Conservation (phyloP, 495 filamentous ascomycete species). For the Neurospora terricola region DNA sequence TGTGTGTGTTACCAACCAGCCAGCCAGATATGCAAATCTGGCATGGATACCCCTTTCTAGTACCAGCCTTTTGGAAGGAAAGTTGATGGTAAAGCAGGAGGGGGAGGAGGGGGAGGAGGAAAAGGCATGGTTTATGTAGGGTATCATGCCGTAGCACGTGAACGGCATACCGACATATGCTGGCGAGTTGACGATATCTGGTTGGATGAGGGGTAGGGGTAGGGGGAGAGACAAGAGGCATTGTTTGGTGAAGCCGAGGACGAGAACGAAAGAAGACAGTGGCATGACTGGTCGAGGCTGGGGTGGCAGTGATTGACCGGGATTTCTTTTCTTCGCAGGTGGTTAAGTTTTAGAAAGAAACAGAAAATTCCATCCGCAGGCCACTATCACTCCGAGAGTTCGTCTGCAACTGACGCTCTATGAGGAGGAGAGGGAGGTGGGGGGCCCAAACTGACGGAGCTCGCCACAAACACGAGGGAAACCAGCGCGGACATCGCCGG, state of each 20-base stretch:
- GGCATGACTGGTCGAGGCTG: too few relatives aligned
- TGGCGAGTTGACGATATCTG: not conserved
- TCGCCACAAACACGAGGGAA: not conserved
- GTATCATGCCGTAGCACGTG: not conserved
- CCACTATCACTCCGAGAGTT: too few relatives aligned
- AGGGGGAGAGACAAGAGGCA: not conserved
- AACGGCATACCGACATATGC: not conserved
- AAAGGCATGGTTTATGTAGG: not conserved
- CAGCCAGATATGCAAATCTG: not conserved
- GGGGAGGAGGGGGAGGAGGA: not conserved
- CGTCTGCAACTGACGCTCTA: too few relatives aligned
- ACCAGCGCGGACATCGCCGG: not conserved
- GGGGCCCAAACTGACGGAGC: not conserved
- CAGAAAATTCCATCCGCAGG: too few relatives aligned
- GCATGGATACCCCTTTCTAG: not conserved
- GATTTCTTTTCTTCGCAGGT: too few relatives aligned
- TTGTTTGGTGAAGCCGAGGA: not conserved
- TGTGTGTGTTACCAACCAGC: not conserved
- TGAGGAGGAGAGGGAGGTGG: too few relatives aligned
- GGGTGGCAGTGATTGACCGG: too few relatives aligned
- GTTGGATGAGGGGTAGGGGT: not conserved
- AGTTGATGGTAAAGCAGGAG: not conserved
- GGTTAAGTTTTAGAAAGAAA: too few relatives aligned
- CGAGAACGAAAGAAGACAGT: not conserved
- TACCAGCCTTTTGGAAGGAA: not conserved